These are phyloP conservation scores for Nakazawaea wickerhamii DNA, from an alignment of 805 yeast genomes.

Conservation along the genomic window DNA sequence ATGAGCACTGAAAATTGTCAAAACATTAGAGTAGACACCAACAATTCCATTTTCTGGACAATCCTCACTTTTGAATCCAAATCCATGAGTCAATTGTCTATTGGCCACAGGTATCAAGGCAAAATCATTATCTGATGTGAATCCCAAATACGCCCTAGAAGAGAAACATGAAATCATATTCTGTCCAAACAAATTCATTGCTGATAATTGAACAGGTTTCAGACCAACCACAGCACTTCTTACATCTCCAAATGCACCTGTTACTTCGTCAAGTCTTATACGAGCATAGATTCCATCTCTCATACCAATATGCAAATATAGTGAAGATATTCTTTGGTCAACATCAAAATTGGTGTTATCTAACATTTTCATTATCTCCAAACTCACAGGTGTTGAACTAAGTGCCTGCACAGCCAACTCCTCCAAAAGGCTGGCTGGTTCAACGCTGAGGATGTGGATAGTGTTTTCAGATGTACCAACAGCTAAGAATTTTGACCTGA, in stretches of 20 bases:
- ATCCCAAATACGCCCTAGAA: constrained; percentile 52
- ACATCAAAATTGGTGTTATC: constrained; percentile 15
- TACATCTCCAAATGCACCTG: constrained; percentile 62
- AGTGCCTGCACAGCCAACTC: constrained; percentile 60
- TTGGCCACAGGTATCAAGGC: constrained; percentile 43
- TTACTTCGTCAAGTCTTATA: constrained; percentile 46
- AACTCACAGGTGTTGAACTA: constrained; percentile 41
- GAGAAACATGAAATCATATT: constrained; percentile 44
- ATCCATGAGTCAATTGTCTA: constrained; percentile 38
- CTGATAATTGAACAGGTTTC: constrained; percentile 47
- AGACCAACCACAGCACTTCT: constrained; percentile 72
- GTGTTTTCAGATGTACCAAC: constrained; percentile 71
- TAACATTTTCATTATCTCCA: constrained; percentile 30
- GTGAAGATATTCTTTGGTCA: constrained; percentile 11
- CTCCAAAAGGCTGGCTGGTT: constrained; percentile 54
- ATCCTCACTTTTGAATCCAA: constrained; percentile 60
- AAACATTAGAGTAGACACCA: constrained; percentile 46
- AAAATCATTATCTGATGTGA: constrained; percentile 29
- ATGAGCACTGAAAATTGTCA: constrained; percentile 54
- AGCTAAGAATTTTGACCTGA: constrained; percentile 53
- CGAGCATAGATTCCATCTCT: constrained; percentile 76
- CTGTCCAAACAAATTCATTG: constrained; percentile 26
- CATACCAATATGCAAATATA: constrained; percentile 70
- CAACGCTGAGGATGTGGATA: constrained; percentile 60
- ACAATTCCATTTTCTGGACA: constrained; percentile 53